These are phyloP conservation scores for Ophiostoma tasmaniense DNA, from an alignment of 2,329 filamentous ascomycete genomes.

Conservation along the genomic window DNA sequence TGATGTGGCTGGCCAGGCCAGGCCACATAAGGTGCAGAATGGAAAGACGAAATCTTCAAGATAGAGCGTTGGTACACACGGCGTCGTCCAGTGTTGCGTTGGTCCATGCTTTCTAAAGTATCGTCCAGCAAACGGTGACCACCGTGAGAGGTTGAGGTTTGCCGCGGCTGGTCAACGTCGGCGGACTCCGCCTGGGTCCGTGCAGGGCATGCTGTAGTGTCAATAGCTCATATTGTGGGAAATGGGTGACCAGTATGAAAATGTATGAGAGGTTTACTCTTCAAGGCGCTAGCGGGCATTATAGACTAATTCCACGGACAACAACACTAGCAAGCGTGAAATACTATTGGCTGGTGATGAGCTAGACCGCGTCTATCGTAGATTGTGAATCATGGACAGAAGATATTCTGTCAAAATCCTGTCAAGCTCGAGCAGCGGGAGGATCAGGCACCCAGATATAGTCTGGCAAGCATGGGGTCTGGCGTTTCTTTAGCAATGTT, in stretches of 20 bases:
- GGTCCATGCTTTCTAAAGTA: background rate
- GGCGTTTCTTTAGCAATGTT: background rate
- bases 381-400: background rate
- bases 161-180: background rate
- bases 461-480: background rate
- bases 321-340: background rate
- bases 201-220: background rate
- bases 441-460: background rate
- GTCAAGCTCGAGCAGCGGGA: background rate
- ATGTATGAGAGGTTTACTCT: background rate
- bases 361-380: background rate
- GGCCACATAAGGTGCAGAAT: background rate
- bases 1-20: background rate
- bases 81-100: background rate
- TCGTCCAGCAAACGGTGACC: background rate
- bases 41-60: background rate
- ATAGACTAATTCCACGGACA: background rate
- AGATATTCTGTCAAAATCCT: background rate
- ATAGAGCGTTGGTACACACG: background rate
- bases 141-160: background rate
- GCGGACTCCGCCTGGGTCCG: conserved; percentile 5
- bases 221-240: background rate
- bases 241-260: background rate
- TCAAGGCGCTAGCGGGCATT: background rate
- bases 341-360: background rate